Conservation (phyloP, 129 eudicot genomes). For the Ambrosia artemisiifolia region DNA sequence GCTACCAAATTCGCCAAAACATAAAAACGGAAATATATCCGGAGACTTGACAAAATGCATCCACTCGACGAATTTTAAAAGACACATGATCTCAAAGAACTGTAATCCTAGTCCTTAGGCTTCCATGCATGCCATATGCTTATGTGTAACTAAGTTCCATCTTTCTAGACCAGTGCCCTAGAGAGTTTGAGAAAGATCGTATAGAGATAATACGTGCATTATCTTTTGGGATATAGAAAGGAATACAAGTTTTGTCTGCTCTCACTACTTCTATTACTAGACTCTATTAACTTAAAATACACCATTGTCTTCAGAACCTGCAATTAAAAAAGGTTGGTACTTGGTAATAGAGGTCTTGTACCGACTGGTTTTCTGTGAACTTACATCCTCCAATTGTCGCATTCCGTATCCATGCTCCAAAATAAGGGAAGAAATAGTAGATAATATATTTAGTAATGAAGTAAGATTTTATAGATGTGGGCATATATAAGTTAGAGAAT, state of each 20-base stretch:
- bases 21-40: slow-evolving; percentile 8
- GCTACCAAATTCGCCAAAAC: slow-evolving; percentile 9
- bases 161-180: slow-evolving; percentile 12
- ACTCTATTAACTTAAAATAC: slow-evolving; percentile 5
- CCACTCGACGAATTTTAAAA: neutral
- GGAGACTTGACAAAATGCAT: neutral
- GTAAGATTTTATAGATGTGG: slow-evolving; percentile 14
- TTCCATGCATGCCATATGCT: slow-evolving; percentile 10
- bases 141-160: slow-evolving; percentile 7
- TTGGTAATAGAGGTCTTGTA: neutral
- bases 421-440: neutral
- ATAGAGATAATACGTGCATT: slow-evolving; percentile 9
- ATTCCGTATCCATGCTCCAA: slow-evolving; percentile 10
- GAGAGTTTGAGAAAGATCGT: neutral
- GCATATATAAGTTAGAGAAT: neutral
- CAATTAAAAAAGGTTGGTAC: neutral
- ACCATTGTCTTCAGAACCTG: slow-evolving; percentile 4
- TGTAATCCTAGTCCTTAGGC: slow-evolving; percentile 12
- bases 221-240: slow-evolving; percentile 11
- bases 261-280: slow-evolving; percentile 10
- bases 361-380: neutral
- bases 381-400: slow-evolving; percentile 9
- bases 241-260: neutral
- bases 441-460: slow-evolving; percentile 13
- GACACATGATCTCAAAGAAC: neutral